Evolutionary conservation across 176 grass and related monocot species (phyloP), one percentile per base, ranked within the genome.

Genomic region (Cenchrus americanus): DNA sequence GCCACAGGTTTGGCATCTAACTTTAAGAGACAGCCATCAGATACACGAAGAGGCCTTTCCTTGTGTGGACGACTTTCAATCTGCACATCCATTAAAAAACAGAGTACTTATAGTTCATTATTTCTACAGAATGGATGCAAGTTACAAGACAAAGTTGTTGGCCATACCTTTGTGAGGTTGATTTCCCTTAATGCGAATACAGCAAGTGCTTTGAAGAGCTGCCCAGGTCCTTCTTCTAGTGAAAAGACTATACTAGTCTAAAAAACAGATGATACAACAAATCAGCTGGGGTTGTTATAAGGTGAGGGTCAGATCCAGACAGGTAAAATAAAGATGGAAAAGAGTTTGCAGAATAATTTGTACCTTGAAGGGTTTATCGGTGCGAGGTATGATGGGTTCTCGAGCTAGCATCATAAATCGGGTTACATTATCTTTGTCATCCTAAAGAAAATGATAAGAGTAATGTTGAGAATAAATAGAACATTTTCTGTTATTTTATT

Each of bases 181-280:
- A 99, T 92, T 74, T 90, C 75, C 71, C 96, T 93, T 78, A 94
- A 78, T 75, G 96, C 93, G 83, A 99, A 99, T 50, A 96, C 91
- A 75, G 87, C 96, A 85, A 99, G 86, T 67, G 93, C 91, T 86
- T 89, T 99, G 58, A 99, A 96, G 86, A 99, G 96, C 70, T 92
- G 52, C 58, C 91, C 96, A 49, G 89, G 88, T 3, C 96, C 93
- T 86, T 99, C 96, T 87, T 99, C 91, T 71, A 99, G 87, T 86
- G 91, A 96, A 79, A 99, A 99, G 58, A 96, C 93, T 89, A 99
- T 87, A 80, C 96, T 99, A 19, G 93, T 95, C 96, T 95, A 71
- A 89, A 89, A 77, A 82, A 74, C 46, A 44, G 12, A 82, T 18
- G 46, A 55, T 59, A 85, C 23, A 86, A 81, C 60, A 89, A 52